Conservation (phyloP, 305 asterid genomes). For the Withania somnifera region DNA sequence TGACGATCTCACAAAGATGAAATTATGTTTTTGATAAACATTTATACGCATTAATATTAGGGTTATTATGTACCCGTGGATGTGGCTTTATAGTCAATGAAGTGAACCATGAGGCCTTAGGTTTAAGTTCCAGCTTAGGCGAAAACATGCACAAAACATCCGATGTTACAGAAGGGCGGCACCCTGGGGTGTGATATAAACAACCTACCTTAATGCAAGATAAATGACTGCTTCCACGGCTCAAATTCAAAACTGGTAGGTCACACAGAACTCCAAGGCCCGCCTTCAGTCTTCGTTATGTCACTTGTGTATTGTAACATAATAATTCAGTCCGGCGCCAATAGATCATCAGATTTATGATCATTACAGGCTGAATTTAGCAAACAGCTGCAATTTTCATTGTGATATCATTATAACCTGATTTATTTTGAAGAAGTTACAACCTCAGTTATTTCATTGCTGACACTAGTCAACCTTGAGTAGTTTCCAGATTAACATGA, state of each 20-base stretch:
- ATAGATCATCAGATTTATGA: neutral
- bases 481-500: neutral
- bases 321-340: neutral
- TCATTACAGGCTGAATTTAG: neutral
- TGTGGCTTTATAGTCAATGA: too few species aligned
- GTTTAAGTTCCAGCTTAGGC: too few species aligned
- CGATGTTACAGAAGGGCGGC: too few species aligned
- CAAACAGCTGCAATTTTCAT: neutral
- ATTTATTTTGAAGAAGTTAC: neutral
- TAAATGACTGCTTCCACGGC: too few species aligned
- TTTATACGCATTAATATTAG: neutral
- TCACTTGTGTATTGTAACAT: neutral
- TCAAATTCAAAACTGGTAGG: too few species aligned
- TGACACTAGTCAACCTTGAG: neutral
- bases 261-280: too few species aligned
- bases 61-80: neutral
- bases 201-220: too few species aligned
- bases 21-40: neutral
- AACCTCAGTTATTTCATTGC: neutral
- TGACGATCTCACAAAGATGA: neutral
- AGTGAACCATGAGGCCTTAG: too few species aligned
- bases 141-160: too few species aligned
- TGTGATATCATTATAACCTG: neutral
- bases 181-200: too few species aligned
- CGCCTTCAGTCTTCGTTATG: too few species aligned